Conservation (phyloP, 2,329 filamentous ascomycete species). For the Ampelomyces quisqualis region DNA sequence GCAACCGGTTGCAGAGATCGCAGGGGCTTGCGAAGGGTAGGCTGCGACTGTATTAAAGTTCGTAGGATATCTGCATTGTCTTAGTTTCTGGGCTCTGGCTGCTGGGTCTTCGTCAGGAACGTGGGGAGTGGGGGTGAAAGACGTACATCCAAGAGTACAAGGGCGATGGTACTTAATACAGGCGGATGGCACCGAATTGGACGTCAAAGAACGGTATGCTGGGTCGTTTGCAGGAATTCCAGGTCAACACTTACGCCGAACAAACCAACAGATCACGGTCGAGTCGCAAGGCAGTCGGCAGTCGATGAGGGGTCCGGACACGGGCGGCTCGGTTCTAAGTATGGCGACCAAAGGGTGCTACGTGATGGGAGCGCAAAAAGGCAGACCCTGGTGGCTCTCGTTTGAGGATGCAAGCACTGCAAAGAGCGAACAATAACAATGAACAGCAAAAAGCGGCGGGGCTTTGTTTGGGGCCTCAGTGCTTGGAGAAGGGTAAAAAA, state of each 20-base stretch:
- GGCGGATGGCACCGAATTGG: slow-evolving; percentile 24
- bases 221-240: slow-evolving; percentile 19
- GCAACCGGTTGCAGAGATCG: slow-evolving; percentile 29
- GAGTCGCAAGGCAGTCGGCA: slow-evolving; percentile 15
- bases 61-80: slow-evolving; percentile 24
- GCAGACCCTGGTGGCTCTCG: slow-evolving; percentile 30
- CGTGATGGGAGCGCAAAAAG: slow-evolving; percentile 21
- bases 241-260: slow-evolving; percentile 18
- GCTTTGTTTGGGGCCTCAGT: slow-evolving; percentile 33
- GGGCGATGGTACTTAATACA: slow-evolving; percentile 30
- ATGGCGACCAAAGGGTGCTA: slow-evolving; percentile 25
- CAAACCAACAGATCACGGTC: slow-evolving; percentile 13
- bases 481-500: slow-evolving; percentile 41
- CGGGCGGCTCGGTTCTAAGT: slow-evolving; percentile 18
- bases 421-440: slow-evolving; percentile 46
- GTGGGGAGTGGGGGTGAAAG: neutral
- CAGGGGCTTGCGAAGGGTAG: slow-evolving; percentile 27
- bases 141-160: slow-evolving; percentile 37
- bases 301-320: slow-evolving; percentile 16
- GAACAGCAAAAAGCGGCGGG: slow-evolving; percentile 39
- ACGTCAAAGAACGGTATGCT: slow-evolving; percentile 30
- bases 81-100: slow-evolving; percentile 22
- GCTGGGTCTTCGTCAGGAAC: too few species aligned
- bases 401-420: slow-evolving; percentile 36
- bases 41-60: slow-evolving; percentile 31